Evolutionary conservation across 176 grass and related monocot species (phyloP), one percentile per base, ranked within the genome.

Genomic region (bread wheat (Triticum aestivum)): DNA sequence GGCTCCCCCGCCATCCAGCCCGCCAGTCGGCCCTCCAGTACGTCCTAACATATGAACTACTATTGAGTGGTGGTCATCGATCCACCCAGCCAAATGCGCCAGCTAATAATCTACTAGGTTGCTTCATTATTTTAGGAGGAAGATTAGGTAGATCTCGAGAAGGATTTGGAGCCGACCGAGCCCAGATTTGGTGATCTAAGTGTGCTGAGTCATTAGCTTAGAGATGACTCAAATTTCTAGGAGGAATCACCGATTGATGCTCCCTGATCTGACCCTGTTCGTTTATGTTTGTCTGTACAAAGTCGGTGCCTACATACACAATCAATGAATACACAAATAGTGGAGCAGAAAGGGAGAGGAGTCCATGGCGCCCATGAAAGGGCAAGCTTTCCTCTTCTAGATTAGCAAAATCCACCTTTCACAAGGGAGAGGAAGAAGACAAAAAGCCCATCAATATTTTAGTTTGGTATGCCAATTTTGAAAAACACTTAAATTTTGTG

Each of bases 91-190:
- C n/a, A n/a, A n/a, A n/a, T n/a, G n/a, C n/a, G n/a, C n/a, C n/a
- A n/a, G n/a, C n/a, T n/a, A 42, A 4, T 51, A 51, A 51, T 17
- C 29, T 3, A 45, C 1, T 41, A 24, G n/a, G 14, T 7, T 61
- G 6, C 23, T 17, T 90, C 27, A 29, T 56, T 56, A 58, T 75
- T 33, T 67, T 65, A 65, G 8, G 6, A 5, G 62, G 8, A 9
- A 5, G 62, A 81, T 88, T 85, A 77, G 81, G 77, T 88, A 81
- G 82, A 85, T 91, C 86, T 72, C 89, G 29, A 91, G 62, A 52
- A 88, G 27, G 63, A 88, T 88, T 81, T 33, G 62, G 63, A 70
- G 32, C 38, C 77, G 77, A n/a, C 89, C 85, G 77, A 81, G 37
- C 69, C 82, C 82, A 77, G 86, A 88, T 91, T 88, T 88, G 86